phyloP scores from a whole-genome alignment of 1,139 yeast genomes.

The Zhuliangozyma blackwelliae region DNA sequence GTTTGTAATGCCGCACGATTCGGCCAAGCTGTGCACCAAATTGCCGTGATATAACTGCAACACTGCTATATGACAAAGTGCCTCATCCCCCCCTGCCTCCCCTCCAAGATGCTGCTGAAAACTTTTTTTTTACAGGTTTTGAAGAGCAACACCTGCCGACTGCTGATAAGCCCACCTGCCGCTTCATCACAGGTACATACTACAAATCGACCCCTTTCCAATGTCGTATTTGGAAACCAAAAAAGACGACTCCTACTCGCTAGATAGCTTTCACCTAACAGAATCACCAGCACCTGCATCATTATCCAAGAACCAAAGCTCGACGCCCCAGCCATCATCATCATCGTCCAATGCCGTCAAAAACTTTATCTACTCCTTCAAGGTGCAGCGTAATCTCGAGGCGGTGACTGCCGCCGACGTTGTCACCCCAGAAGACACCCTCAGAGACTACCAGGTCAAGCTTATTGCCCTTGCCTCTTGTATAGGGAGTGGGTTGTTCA shows the following conservation, averaged over 20 bases:
- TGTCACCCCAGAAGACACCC: conserved; percentile 12
- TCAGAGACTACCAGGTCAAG: conserved; percentile 36
- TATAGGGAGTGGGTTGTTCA: conserved; percentile 54
- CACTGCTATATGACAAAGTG: no score
- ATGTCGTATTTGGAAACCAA: conserved; percentile 1
- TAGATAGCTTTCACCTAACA: conserved; percentile 8
- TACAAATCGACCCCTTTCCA: no score
- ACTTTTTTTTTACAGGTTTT: no score
- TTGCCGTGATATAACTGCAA: no score
- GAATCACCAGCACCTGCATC: background rate
- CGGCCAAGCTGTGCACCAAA: no score
- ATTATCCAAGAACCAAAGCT: conserved; percentile 1
- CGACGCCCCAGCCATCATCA: background rate
- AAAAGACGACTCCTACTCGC: conserved; percentile 9
- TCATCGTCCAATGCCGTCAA: background rate
- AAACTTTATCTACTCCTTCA: conserved; percentile 7
- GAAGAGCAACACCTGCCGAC: no score
- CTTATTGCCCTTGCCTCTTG: conserved; percentile 84
- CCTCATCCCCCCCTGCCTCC: no score
- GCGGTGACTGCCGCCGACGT: conserved; percentile 8
- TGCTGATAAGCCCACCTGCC: no score
- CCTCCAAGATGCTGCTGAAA: no score
- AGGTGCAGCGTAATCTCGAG: conserved; percentile 8
- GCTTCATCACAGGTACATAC: no score
- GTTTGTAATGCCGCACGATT: no score